A percentile compares a stretch with the other conserved stretches of the same genome.
phyloP scores from a whole-genome alignment of 805 yeast species.

The Hyphopichia homilentoma region DNA sequence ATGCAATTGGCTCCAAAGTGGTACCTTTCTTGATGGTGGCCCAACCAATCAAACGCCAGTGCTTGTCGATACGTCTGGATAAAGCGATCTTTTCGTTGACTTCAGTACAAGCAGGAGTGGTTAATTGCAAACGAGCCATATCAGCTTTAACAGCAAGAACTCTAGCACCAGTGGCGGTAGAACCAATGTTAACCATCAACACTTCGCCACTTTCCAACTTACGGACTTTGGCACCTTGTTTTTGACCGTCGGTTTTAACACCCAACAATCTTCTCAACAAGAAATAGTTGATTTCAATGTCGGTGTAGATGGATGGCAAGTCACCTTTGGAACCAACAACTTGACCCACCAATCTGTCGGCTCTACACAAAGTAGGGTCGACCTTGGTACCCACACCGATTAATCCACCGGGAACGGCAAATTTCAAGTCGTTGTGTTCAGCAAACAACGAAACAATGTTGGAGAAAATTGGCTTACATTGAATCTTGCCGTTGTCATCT shows the following conservation, averaged over 20 bases:
- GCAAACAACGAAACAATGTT: slow-evolving; percentile 93
- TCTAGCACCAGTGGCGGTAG: slow-evolving; percentile 99
- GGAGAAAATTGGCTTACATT: slow-evolving; percentile 93
- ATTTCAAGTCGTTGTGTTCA: slow-evolving; percentile 94
- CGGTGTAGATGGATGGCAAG: slow-evolving; percentile 93
- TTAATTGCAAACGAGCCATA: slow-evolving; percentile 96
- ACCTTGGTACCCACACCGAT: slow-evolving; percentile 99
- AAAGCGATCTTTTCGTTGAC: slow-evolving; percentile 96
- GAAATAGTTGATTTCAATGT: slow-evolving; percentile 96
- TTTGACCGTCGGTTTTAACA: slow-evolving; percentile 96
- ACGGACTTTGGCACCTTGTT: slow-evolving; percentile 89
- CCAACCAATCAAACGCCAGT: slow-evolving; percentile 99
- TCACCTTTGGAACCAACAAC: slow-evolving; percentile 97
- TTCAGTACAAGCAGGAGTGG: slow-evolving; percentile 99
- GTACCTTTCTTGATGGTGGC: slow-evolving; percentile 96
- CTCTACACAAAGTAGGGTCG: slow-evolving; percentile 98
- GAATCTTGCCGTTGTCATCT: slow-evolving; percentile 82
- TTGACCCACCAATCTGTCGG: slow-evolving; percentile 98
- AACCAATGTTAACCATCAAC: slow-evolving; percentile 98
- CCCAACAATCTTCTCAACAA: slow-evolving; percentile 94
- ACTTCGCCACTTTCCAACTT: slow-evolving; percentile 93
- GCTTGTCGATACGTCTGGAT: slow-evolving; percentile 98
- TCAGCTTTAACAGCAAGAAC: slow-evolving; percentile 97
- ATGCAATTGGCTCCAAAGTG: slow-evolving; percentile 72
- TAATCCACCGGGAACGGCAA: slow-evolving; percentile 99